phyloP scores from a whole-genome alignment of 305 asterid species.

The Solanum chacoense region DNA sequence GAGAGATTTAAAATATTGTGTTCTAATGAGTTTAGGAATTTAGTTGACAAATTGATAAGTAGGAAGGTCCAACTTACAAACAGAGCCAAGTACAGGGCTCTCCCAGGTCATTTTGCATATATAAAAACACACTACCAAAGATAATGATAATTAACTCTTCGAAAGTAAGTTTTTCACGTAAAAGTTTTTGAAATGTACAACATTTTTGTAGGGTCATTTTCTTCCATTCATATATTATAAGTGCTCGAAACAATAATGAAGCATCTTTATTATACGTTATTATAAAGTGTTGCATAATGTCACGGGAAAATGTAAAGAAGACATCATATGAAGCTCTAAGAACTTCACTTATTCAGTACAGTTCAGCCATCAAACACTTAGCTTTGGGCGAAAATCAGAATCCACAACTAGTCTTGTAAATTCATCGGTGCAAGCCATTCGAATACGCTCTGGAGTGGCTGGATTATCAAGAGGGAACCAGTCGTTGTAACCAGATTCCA shows the following conservation, averaged over 20 bases:
- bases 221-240: neutral
- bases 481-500: conserved; percentile 50
- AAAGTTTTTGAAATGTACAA: neutral
- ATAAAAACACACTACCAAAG: neutral
- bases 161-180: neutral
- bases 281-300: neutral
- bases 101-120: neutral
- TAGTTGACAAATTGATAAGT: neutral
- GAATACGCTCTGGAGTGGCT: conserved; percentile 91
- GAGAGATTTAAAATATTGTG: no score
- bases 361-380: conserved; percentile 37
- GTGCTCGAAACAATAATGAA: neutral
- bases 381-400: conserved; percentile 50
- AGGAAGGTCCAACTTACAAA: neutral
- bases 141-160: neutral
- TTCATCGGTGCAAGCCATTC: conserved; percentile 82
- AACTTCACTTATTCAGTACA: neutral
- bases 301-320: neutral
- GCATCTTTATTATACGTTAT: neutral
- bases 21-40: no score
- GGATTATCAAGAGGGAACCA: conserved; percentile 93
- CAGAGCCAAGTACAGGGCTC: no score
- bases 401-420: conserved; percentile 35
- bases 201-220: neutral
- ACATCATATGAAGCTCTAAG: neutral